Evolutionary conservation across 495 filamentous ascomycete species (phyloP).

Genomic region (Penicillium subrubescens): DNA sequence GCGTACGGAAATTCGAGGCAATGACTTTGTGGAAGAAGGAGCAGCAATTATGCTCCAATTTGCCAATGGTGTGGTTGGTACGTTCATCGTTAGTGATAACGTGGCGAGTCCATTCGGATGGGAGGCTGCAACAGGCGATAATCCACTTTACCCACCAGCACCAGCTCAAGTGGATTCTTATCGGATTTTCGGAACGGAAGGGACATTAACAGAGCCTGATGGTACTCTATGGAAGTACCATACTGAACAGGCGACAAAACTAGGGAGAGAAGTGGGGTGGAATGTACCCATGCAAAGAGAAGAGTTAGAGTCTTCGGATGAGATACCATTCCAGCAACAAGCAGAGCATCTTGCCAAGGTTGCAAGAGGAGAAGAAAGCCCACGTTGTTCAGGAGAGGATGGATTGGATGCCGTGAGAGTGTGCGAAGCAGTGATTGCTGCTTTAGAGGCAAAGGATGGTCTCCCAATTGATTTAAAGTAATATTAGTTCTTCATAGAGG

Average conservation of each 20-base stretch:
- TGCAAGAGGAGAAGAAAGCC: background rate
- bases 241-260: background rate
- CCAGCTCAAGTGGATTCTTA: constrained; percentile 9
- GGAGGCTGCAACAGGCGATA: constrained; percentile 19
- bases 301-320: background rate
- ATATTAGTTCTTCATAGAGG: background rate
- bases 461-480: constrained; percentile 6
- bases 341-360: constrained; percentile 13
- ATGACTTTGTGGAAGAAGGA: constrained; percentile 13
- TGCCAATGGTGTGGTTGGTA: constrained; percentile 15
- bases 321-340: constrained; percentile 13
- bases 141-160: constrained; percentile 16
- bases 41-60: constrained; percentile 16
- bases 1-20: background rate
- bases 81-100: constrained; percentile 14
- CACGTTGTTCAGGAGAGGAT: constrained; percentile 15
- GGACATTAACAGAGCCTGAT: constrained; percentile 9
- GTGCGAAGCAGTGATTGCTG: constrained; percentile 11
- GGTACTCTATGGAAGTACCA: constrained; percentile 12
- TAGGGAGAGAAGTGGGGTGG: constrained; percentile 6
- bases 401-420: constrained; percentile 13
- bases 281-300: constrained; percentile 2
- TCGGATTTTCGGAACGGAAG: constrained; percentile 17
- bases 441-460: constrained; percentile 8
- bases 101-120: constrained; percentile 15